phyloP scores from a whole-genome alignment of 768 basidiomycete species.

The Russula olivacea region DNA sequence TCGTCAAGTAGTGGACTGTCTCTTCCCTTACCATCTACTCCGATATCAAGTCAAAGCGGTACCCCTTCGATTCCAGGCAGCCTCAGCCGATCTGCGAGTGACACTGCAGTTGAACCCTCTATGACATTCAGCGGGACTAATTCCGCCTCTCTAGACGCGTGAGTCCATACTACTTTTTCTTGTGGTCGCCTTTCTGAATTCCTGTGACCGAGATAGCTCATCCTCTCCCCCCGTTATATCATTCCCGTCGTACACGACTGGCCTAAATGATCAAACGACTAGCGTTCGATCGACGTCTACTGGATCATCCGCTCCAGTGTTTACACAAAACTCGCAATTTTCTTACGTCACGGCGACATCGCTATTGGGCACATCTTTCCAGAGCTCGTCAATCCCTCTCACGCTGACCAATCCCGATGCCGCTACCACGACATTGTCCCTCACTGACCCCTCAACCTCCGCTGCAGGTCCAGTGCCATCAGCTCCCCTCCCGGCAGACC shows the following conservation, averaged over 20 bases:
- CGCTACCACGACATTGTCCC: constrained; percentile 29
- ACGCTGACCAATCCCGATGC: constrained; percentile 39
- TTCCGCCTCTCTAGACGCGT: neutral
- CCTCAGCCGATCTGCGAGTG: neutral
- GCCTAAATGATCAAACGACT: neutral
- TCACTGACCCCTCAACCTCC: constrained; percentile 23
- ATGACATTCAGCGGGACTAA: neutral
- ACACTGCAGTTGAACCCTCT: too few species aligned
- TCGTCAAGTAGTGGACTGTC: neutral
- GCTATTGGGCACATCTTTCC: constrained; percentile 31
- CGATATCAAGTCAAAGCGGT: neutral
- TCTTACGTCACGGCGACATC: constrained; percentile 34
- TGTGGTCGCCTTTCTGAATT: neutral
- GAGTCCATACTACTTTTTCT: neutral
- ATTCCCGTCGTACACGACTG: constrained; percentile 16
- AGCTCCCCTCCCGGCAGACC: constrained; percentile 46
- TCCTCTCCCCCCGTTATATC: constrained; percentile 17
- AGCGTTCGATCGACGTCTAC: constrained; percentile 13
- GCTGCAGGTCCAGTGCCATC: constrained; percentile 29
- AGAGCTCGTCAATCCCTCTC: constrained; percentile 18
- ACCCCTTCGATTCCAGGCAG: neutral
- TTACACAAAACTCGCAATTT: constrained; percentile 33
- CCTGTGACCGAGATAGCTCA: neutral
- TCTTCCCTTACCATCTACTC: neutral
- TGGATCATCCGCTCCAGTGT: constrained; percentile 18